These are phyloP conservation scores for Melaleuca alternifolia DNA, from an alignment of 345 rosid species.

Conservation along the genomic window DNA sequence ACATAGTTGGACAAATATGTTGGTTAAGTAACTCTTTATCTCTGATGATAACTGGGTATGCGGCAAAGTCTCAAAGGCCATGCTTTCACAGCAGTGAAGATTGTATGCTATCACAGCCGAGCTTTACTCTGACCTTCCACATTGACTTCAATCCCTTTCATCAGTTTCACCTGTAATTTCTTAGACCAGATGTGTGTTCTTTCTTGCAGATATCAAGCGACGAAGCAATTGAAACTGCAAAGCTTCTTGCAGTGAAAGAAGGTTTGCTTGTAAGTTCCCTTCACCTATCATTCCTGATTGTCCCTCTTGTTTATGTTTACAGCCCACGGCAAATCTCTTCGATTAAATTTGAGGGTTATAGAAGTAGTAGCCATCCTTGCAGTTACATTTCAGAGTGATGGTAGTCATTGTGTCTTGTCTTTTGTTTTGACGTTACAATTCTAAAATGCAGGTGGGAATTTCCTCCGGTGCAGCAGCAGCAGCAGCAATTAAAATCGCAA, in stretches of 20 bases:
- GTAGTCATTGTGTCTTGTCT: not conserved
- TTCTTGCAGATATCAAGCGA: slow-evolving; percentile 51
- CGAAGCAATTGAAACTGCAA: slow-evolving; percentile 81
- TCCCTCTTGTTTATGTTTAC: not conserved
- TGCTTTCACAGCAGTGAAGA: not conserved
- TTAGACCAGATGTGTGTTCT: not conserved
- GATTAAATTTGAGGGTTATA: not conserved
- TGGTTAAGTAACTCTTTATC: not conserved
- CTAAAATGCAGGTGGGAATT: slow-evolving; percentile 62
- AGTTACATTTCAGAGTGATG: not conserved
- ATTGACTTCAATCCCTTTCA: not conserved
- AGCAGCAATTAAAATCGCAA: slow-evolving; percentile 73
- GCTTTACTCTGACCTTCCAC: not conserved
- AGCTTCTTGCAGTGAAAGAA: slow-evolving; percentile 68
- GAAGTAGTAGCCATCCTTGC: not conserved
- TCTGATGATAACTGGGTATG: not conserved
- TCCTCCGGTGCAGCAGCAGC: slow-evolving; percentile 87
- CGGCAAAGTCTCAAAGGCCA: not conserved
- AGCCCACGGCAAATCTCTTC: not conserved
- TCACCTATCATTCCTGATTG: not conserved
- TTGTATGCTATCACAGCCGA: not conserved
- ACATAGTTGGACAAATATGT: not conserved
- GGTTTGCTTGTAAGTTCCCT: slow-evolving; percentile 63
- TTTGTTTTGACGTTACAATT: not conserved
- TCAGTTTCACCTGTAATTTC: not conserved